Conservation (phyloP, 179 eudicot genomes). For the Sideroxylon spinosum region DNA sequence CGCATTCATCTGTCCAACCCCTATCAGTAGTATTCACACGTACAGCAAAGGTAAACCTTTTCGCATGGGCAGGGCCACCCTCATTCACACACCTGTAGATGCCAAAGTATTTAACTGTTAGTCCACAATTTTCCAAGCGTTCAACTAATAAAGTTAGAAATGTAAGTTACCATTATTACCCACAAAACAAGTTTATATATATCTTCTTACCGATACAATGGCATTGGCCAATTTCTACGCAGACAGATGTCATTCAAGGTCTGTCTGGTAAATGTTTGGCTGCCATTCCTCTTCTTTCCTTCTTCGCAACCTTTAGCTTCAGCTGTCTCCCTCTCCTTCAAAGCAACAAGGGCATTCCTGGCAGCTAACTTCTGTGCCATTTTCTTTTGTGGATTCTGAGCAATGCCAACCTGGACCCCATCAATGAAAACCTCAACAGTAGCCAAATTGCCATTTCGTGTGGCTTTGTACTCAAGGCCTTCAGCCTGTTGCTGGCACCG, state of each 20-base stretch:
- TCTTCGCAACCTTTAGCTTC: slow-evolving; percentile 57
- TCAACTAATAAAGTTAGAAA: not conserved
- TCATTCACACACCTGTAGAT: slow-evolving; percentile 77
- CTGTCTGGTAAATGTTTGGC: slow-evolving; percentile 87
- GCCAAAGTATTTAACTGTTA: not conserved
- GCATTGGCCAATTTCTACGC: slow-evolving; percentile 99
- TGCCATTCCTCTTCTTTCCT: slow-evolving; percentile 64
- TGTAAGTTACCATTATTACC: not conserved
- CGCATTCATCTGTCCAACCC: slow-evolving; percentile 95
- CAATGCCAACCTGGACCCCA: slow-evolving; percentile 88
- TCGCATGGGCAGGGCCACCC: slow-evolving; percentile 99
- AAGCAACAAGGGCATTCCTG: slow-evolving; percentile 70
- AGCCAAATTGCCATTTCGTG: slow-evolving; percentile 81
- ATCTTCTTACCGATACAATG: slow-evolving; percentile 64
- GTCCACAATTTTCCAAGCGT: slow-evolving; percentile 1
- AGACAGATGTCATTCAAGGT: slow-evolving; percentile 92
- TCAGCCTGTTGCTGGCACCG: slow-evolving; percentile 99
- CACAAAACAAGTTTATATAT: not conserved
- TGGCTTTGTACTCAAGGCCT: slow-evolving; percentile 92
- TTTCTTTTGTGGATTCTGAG: slow-evolving; percentile 94
- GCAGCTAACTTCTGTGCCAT: slow-evolving; percentile 99
- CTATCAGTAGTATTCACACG: slow-evolving; percentile 81
- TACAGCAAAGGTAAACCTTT: slow-evolving; percentile 84
- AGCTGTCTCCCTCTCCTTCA: slow-evolving; percentile 73
- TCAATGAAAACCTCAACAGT: slow-evolving; percentile 90